These are phyloP conservation scores for Amaranthus cruentus DNA, from an alignment of 148 eudicot genomes.

Conservation along the genomic window DNA sequence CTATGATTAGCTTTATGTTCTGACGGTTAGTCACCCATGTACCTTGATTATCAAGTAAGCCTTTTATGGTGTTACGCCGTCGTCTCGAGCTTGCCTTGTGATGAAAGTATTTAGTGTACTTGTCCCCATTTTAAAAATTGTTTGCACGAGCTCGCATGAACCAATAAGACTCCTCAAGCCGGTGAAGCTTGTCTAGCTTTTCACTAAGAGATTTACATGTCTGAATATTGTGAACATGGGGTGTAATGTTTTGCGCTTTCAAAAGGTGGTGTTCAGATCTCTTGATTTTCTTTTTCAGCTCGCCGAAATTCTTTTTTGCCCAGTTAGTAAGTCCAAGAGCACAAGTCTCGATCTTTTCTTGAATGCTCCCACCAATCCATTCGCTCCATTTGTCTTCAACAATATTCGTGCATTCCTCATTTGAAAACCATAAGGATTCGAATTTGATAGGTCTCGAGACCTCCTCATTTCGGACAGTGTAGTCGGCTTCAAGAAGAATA, in stretches of 20 bases:
- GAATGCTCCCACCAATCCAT: background rate
- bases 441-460: background rate
- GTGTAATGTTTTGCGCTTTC: background rate
- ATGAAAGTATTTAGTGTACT: conserved; percentile 2
- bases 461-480: fast-evolving
- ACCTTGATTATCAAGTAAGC: background rate
- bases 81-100: background rate
- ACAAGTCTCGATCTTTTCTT: background rate
- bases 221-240: background rate
- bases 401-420: background rate
- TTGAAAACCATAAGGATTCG: background rate
- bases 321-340: background rate
- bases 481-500: background rate
- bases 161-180: background rate
- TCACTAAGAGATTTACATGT: background rate
- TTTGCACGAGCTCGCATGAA: background rate
- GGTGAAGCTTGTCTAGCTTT: background rate
- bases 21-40: background rate
- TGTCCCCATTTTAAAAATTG: background rate
- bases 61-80: background rate
- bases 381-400: background rate
- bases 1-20: background rate
- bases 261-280: background rate
- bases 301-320: background rate
- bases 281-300: background rate